Evolutionary conservation across 768 basidiomycete species (phyloP).

Genomic region (Boletus rex-veris): DNA sequence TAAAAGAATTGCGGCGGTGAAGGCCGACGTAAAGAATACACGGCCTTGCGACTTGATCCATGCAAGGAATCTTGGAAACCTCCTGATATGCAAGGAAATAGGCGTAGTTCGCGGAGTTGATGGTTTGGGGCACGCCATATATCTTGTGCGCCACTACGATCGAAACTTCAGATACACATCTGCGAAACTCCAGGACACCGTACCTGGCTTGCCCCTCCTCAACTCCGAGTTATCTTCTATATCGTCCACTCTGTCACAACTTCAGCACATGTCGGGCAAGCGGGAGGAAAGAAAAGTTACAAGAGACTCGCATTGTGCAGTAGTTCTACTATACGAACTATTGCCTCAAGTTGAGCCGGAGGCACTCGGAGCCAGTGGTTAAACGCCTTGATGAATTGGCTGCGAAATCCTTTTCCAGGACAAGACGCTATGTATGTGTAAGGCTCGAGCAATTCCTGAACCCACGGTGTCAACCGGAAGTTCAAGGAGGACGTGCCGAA

Average conservation of each 20-base stretch:
- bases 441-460: conserved; percentile 71
- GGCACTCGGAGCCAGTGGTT: conserved; percentile 91
- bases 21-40: conserved; percentile 37
- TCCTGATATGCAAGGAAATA: conserved; percentile 94
- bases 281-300: conserved; percentile 41
- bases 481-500: not conserved
- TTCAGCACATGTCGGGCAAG: not conserved
- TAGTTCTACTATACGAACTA: conserved; percentile 81
- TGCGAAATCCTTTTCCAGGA: conserved; percentile 90
- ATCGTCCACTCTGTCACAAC: conserved; percentile 72
- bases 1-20: not conserved
- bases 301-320: conserved; percentile 91
- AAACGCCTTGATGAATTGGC: conserved; percentile 85
- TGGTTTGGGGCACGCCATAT: conserved; percentile 93
- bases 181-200: not conserved
- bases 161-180: not conserved
- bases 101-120: conserved; percentile 96
- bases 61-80: conserved; percentile 42
- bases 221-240: conserved; percentile 93
- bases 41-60: conserved; percentile 11
- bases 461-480: not conserved
- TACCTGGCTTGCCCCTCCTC: conserved; percentile 81
- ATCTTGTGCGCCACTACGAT: conserved; percentile 90
- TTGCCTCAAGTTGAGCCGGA: conserved; percentile 61
- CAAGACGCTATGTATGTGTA: conserved; percentile 79